Evolutionary conservation across 352 stramenopile species (phyloP).

Genomic region (Globisporangium okanoganense): DNA sequence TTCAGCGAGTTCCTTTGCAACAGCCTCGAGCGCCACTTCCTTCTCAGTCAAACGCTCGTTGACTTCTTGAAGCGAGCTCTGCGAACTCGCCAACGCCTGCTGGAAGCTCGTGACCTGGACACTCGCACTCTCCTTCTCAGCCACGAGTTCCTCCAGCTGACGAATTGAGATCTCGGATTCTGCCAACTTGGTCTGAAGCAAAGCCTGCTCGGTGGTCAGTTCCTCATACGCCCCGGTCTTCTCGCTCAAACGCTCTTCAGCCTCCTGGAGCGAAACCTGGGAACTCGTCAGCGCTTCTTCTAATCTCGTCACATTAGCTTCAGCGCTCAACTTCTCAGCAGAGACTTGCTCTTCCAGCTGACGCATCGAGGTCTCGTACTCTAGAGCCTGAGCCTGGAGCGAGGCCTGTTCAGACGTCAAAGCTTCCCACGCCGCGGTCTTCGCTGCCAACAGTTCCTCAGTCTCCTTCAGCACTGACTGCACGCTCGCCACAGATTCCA

Average conservation of each 20-base stretch:
- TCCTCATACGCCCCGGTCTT: not conserved
- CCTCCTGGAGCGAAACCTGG: not conserved
- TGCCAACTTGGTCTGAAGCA: not conserved
- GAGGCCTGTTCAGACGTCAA: not conserved
- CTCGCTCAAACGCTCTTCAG: not conserved
- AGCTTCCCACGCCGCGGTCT: not conserved
- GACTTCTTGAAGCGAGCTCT: slow-evolving; percentile 7
- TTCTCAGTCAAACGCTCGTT: slow-evolving; percentile 9
- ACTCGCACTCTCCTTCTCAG: slow-evolving; percentile 5
- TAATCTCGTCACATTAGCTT: not conserved
- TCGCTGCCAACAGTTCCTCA: not conserved
- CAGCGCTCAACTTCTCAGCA: not conserved
- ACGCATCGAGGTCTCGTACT: not conserved
- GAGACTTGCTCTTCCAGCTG: slow-evolving; percentile 4
- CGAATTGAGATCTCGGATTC: not conserved
- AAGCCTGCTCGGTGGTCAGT: not conserved
- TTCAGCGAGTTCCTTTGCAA: slow-evolving; percentile 1
- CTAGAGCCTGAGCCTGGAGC: not conserved
- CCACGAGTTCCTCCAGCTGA: slow-evolving; percentile 4
- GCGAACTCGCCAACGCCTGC: not conserved
- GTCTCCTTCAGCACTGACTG: not conserved
- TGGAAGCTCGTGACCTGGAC: slow-evolving; percentile 1
- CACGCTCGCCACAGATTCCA: not conserved
- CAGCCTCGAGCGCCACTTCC: not conserved
- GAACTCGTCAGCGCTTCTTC: not conserved